These are phyloP conservation scores for Tanozyma kutaoensis DNA, from an alignment of 805 yeast species.

Conservation along the genomic window DNA sequence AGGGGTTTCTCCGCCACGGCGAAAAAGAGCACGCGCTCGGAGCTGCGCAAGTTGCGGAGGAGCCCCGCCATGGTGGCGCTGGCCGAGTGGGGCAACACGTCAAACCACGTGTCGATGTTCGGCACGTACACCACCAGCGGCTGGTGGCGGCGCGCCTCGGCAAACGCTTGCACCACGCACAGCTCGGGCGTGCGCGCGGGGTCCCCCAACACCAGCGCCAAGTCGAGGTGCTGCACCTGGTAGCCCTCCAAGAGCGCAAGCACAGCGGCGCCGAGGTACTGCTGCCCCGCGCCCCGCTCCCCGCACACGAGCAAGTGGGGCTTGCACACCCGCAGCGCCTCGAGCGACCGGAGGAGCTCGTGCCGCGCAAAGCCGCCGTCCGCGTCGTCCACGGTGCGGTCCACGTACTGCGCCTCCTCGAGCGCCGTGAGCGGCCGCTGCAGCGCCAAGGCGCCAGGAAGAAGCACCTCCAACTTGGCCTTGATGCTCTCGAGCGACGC, in stretches of 20 bases:
- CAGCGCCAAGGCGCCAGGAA: slow-evolving; percentile 52
- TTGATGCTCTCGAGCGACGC: slow-evolving; percentile 34
- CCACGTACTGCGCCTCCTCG: slow-evolving; percentile 59
- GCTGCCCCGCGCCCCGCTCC: slow-evolving; percentile 71
- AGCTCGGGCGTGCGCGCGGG: slow-evolving; percentile 74
- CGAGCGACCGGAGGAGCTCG: slow-evolving; percentile 38
- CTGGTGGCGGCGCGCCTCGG: slow-evolving; percentile 80
- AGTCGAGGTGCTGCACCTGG: slow-evolving; percentile 76
- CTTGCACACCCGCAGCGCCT: slow-evolving; percentile 54
- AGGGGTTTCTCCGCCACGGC: slow-evolving; percentile 50
- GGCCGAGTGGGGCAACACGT: slow-evolving; percentile 54
- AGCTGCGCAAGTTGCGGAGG: slow-evolving; percentile 52
- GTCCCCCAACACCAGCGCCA: slow-evolving; percentile 67
- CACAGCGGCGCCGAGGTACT: slow-evolving; percentile 70
- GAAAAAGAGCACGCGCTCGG: slow-evolving; percentile 60
- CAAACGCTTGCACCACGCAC: slow-evolving; percentile 65
- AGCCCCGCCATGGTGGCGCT: slow-evolving; percentile 60
- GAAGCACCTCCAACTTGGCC: slow-evolving; percentile 34
- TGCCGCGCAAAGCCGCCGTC: slow-evolving; percentile 63
- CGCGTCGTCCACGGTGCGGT: slow-evolving; percentile 37
- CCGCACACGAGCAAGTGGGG: slow-evolving; percentile 77
- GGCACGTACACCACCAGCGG: slow-evolving; percentile 83
- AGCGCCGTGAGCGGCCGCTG: slow-evolving; percentile 39
- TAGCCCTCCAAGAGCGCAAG: slow-evolving; percentile 78
- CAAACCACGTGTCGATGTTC: slow-evolving; percentile 64